Evolutionary conservation across 2,329 filamentous ascomycete species (phyloP), one percentile per base, ranked within the genome.

Genomic region (Nemania abortiva): DNA sequence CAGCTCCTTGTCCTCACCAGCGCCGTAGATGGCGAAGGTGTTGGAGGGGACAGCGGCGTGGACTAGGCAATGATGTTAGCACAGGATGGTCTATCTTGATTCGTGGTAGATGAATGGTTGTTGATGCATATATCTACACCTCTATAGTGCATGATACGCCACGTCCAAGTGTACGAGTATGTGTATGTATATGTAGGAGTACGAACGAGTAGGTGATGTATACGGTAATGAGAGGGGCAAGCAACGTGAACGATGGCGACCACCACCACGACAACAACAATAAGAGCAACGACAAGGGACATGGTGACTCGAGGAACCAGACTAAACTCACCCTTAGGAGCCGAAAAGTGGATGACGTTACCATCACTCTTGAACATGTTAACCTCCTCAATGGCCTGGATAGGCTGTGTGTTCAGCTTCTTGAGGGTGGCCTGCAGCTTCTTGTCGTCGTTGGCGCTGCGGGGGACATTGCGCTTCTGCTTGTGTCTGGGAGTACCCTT

Each of bases 291-390:
- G 31, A 42, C 22, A 37, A 37, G 37, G 18, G 9, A 34, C 20
- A 31, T 15, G 5, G 29, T 27, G 34, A 29, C 47, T 39, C 2
- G 55, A 22, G 24, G 5, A 39, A 31, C 29, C 57, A 13, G 42
- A n/a, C 37, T 39, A 59, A 34, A 87, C 89, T 81, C 86, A 98
- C 96, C 96, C 89, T 98, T 98, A 78, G 96, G 96, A 80, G 93
- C 93, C 79, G 94, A 92, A 83, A 99, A 99, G 90, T 99, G 96
- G 81, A 99, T 98, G 84, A 99, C 96, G 84, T 99, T 99, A 84
- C 96, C 96, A 83, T 99, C 96, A 82, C 93, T 92, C 92, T 99
- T 99, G 92, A 99, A 99, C 96, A 99, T 99, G 92, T 99, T 99
- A 84, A 99, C 96, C 89, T 99, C 96, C 91, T 99, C 96, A 79